Evolutionary conservation across 768 basidiomycete genomes (phyloP), one percentile per base, ranked within the genome.

Genomic region (Tylopilus sp.): DNA sequence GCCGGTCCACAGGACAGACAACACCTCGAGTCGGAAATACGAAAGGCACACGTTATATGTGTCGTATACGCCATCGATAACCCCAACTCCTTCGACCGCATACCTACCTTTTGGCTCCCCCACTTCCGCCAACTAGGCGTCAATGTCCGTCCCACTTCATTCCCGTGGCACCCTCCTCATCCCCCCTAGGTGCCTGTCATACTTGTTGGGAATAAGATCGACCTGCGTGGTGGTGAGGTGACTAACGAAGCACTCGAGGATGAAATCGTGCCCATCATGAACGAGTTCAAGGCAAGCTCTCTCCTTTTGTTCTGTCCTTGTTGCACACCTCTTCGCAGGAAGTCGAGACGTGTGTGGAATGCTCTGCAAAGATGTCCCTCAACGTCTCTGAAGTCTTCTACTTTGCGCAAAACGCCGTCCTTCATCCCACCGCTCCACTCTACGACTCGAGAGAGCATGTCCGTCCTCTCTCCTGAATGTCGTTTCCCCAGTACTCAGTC

Each of bases 331-430:
- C 40, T 50, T 52, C 21, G 6, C 59, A 98, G 96, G 95, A 98
- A 81, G 95, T 98, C 49, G 95, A 98, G 68, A 98, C 96, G 37
- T 98, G 95, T 63, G 90, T 98, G 28, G 96, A 98, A 73, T 92
- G 91, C 65, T 96, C 93, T n/a, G 94, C 94, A 4, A 87, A 89
- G 68, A 73, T 88, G 47, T 87, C 91, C 25, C 70, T 95, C 56
- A 98, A 98, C 69, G 87, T 98, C 53, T 95, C 94, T 16, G 95
- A 96, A 71, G 93, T 98, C 28, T 94, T 98, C 75, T 98, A 96
- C 71, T 98, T 98, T 70, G 96, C 96, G 2, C 95, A 97, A 71
- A 98, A 97, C 67, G 96, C 96, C 13, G 96, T 99, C 29, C 75
- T 98, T 12, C 93, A 99, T 66, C 96, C 96, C 3, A 96, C 94